These are phyloP conservation scores for Suhomyces ambrosiae DNA, from an alignment of 1,139 yeast genomes.

Conservation along the genomic window DNA sequence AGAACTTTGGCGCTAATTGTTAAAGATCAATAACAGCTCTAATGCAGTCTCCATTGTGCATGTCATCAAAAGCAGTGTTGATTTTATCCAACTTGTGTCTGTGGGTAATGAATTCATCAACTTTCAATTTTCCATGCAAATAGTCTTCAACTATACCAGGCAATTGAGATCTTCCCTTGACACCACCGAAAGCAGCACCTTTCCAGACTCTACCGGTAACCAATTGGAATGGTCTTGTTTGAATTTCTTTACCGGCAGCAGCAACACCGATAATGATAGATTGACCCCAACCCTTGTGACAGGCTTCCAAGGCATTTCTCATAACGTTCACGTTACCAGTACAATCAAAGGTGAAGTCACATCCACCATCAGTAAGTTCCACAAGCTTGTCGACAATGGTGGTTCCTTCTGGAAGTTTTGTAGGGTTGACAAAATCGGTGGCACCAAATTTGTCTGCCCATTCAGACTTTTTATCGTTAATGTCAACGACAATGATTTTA, in stretches of 20 bases:
- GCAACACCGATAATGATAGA: conserved; percentile 96
- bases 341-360: conserved; percentile 95
- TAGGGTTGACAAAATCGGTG: conserved; percentile 89
- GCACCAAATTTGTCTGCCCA: conserved; percentile 95
- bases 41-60: conserved; percentile 92
- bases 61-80: conserved; percentile 89
- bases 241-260: conserved; percentile 94
- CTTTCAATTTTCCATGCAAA: conserved; percentile 78
- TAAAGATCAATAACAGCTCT: conserved; percentile 77
- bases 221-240: conserved; percentile 97
- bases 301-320: conserved; percentile 94
- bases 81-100: conserved; percentile 75
- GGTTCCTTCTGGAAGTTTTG: conserved; percentile 68
- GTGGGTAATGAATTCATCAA: conserved; percentile 94
- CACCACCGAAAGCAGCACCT: conserved; percentile 98
- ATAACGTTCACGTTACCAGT: conserved; percentile 94
- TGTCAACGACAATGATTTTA: conserved; percentile 83
- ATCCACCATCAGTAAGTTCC: conserved; percentile 94
- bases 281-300: conserved; percentile 99
- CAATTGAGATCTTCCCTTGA: conserved; percentile 94
- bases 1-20: conserved; percentile 1
- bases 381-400: conserved; percentile 81
- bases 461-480: conserved; percentile 77
- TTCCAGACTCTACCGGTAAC: conserved; percentile 99
- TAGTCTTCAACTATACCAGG: conserved; percentile 90